Conservation (phyloP, 2,329 filamentous ascomycete species). For the Bipolaris oryzae region DNA sequence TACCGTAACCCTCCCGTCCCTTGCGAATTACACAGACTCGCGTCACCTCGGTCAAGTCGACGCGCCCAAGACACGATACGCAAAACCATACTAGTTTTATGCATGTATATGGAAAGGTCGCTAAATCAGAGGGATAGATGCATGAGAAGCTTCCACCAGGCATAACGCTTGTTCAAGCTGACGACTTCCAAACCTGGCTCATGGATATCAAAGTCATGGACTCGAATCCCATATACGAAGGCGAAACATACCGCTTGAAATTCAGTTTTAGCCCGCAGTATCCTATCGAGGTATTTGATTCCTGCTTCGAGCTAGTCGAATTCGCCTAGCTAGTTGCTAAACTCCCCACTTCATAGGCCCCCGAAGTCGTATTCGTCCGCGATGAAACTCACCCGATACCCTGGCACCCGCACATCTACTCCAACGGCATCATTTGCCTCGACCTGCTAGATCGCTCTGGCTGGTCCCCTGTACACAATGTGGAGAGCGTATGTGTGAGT, state of each 20-base stretch:
- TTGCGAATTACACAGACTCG: background rate
- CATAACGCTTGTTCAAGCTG: slow-evolving; percentile 79
- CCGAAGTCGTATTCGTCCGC: slow-evolving; percentile 87
- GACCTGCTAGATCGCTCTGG: slow-evolving; percentile 86
- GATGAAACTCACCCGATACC: slow-evolving; percentile 70
- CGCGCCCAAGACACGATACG: background rate
- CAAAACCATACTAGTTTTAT: background rate
- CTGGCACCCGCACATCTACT: slow-evolving; percentile 97
- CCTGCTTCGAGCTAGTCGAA: background rate
- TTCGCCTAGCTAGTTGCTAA: background rate
- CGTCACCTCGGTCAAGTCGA: background rate
- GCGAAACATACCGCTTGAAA: slow-evolving; percentile 81
- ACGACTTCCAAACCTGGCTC: slow-evolving; percentile 86
- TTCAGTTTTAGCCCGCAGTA: slow-evolving; percentile 85
- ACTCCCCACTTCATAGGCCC: slow-evolving; percentile 66
- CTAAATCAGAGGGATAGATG: slow-evolving; percentile 50
- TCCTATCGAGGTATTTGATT: slow-evolving; percentile 70
- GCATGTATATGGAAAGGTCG: background rate
- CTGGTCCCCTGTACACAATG: slow-evolving; percentile 96
- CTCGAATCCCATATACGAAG: slow-evolving; percentile 82
- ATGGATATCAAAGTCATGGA: slow-evolving; percentile 93
- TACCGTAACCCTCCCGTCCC: slow-evolving; percentile 10
- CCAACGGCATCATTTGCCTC: slow-evolving; percentile 97
- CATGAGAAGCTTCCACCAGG: slow-evolving; percentile 65
- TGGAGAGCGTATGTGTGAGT: slow-evolving; percentile 96